Evolutionary conservation across 345 rosid genomes (phyloP), one percentile per base, ranked within the genome.

Genomic region (Hibiscus tridactylites): DNA sequence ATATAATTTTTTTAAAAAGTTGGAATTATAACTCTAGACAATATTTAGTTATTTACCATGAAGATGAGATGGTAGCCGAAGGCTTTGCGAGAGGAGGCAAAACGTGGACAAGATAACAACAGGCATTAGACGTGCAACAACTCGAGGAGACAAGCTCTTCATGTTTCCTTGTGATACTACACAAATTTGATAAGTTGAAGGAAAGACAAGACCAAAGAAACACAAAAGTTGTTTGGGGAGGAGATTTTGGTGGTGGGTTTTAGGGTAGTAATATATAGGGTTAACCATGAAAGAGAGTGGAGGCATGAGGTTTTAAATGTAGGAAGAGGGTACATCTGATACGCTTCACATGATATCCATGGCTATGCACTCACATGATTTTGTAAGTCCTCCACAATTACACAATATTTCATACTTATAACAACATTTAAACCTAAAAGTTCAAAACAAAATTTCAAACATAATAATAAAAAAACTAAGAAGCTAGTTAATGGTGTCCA

Each of bases 291-390:
- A 58, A 58, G 33, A 12, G 61, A 19, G 15, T 0, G 33, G 63
- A 28, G 59, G 5, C 59, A 54, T 54, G 19, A 3, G 3, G 68
- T 57, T 13, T 21, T 74, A 37, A 57, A 69, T 83, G 85, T 44
- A 35, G 66, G 70, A 68, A 68, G 78, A 59, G 59, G 73, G 81
- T 76, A 77, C 86, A 77, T 63, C 85, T 79, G 87, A 79, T 71
- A 57, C 61, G 75, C 72, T 69, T 92, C 97, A 90, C 93, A 86
- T 90, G 97, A 90, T 88, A 88, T 88, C 80, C 93, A 63, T 78
- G 89, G 76, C 86, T 16, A 70, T 53, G 76, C 75, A 74, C 70
- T 83, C 85, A 82, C 85, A 79, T 72, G 83, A 70, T 72, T 60
- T 73, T 70, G 61, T 65, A 46, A 77, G 84, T 84, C 74, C 2